Percentiles rank a stretch among this genome's conserved stretches.
Conservation (phyloP, 2,329 filamentous ascomycete genomes). For the Aspergillus sp. region DNA sequence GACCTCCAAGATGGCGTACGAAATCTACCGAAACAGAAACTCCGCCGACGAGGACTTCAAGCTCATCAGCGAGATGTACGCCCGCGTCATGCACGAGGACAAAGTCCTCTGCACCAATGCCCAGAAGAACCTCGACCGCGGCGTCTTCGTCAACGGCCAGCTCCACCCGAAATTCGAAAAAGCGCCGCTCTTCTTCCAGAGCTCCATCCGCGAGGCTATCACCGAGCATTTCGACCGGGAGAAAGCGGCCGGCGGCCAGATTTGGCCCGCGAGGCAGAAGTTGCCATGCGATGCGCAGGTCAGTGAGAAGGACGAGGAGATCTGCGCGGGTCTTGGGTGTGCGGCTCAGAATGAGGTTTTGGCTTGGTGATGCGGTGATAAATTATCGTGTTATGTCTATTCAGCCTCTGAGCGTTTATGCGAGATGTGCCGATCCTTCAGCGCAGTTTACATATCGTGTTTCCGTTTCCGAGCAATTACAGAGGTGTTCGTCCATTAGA, state of each 20-base stretch:
- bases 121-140: slow-evolving; percentile 53
- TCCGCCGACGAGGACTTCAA: slow-evolving; percentile 51
- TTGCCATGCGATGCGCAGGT: slow-evolving; percentile 6
- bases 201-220: slow-evolving; percentile 40
- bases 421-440: background rate
- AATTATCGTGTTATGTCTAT: too few species aligned
- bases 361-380: slow-evolving; percentile 19
- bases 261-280: slow-evolving; percentile 38
- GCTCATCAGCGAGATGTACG: slow-evolving; percentile 51
- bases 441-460: too few species aligned
- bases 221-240: slow-evolving; percentile 41
- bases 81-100: slow-evolving; percentile 56
- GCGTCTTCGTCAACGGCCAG: slow-evolving; percentile 54
- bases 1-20: slow-evolving; percentile 50
- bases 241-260: slow-evolving; percentile 36
- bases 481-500: too few species aligned
- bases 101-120: slow-evolving; percentile 52
- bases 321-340: slow-evolving; percentile 15
- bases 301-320: slow-evolving; percentile 16
- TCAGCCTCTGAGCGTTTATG: too few species aligned
- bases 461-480: too few species aligned
- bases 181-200: slow-evolving; percentile 50
- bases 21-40: slow-evolving; percentile 54
- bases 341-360: slow-evolving; percentile 13
- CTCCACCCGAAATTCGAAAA: slow-evolving; percentile 54